Evolutionary conservation across 2,329 filamentous ascomycete genomes (phyloP), one percentile per base, ranked within the genome.

Genomic region (Blastomyces silverae): DNA sequence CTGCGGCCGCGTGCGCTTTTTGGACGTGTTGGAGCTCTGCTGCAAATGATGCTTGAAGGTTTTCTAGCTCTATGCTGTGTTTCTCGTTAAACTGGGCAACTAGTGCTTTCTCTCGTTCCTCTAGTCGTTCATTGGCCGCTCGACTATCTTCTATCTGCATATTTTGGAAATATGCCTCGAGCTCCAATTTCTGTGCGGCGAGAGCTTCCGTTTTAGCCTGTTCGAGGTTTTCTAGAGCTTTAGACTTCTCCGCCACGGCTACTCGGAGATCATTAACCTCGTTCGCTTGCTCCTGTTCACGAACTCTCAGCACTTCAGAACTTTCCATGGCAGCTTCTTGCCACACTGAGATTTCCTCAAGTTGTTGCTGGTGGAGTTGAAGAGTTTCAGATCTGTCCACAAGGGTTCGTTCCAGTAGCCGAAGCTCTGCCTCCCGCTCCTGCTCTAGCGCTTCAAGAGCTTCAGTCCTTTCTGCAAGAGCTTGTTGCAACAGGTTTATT

Each of bases 11-110:
- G n/a, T 61, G 59, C 13, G 59, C 59, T 3, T 28, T 37, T n/a
- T 61, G 59, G 42, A 61, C 37, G 10, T 61, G 44, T n/a, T 61
- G 59, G 6, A 61, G 59, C 28, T 61, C 59, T 8, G 28, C 10
- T 10, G 44, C 59, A 37, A 48, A 61, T 11, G 59, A 61, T 34
- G 25, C 20, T 50, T 37, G 44, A 37, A 61, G 59, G 44, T 3
- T 50, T 5, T 61, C 59, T 31, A 61, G 44, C 44, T 61, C 44
- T 2, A 28, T 37, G 10, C 20, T 11, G 22, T 61, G 59, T 28
- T 48, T 61, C 44, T 61, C 20, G 44, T 50, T 61, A 28, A 61
- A 20, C 20, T 61, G 42, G 20, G 59, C 44, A 10, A 50, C 7
- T 7, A 61, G 25, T 7, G 8, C 20, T 17, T 61, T 52, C 59